phyloP scores from a whole-genome alignment of 345 rosid genomes.

The Linum tenue region DNA sequence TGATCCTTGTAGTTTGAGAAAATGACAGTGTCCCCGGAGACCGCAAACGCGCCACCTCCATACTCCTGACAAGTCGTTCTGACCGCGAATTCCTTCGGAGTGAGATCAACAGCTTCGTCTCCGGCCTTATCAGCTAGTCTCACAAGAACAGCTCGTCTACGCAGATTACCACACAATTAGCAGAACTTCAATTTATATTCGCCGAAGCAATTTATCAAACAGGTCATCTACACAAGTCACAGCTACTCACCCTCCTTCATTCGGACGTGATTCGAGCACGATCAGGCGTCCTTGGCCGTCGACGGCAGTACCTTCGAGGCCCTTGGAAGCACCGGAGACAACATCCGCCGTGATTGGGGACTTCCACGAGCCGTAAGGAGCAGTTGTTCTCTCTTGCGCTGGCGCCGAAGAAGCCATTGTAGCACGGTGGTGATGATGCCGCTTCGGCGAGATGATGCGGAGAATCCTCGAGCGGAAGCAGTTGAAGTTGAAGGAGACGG shows the following conservation, averaged over 20 bases:
- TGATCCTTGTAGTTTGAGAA: slow-evolving; percentile 90
- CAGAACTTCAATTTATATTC: background rate
- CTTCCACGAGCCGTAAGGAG: slow-evolving; percentile 91
- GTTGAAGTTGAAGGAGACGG: background rate
- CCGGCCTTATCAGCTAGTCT: slow-evolving; percentile 44
- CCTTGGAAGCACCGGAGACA: slow-evolving; percentile 74
- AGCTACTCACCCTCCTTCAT: slow-evolving; percentile 55
- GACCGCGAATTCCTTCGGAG: slow-evolving; percentile 71
- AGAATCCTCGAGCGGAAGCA: background rate
- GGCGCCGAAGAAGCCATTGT: slow-evolving; percentile 49
- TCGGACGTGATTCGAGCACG: slow-evolving; percentile 83
- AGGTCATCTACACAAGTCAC: background rate
- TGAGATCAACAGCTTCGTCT: slow-evolving; percentile 51
- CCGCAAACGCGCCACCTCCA: slow-evolving; percentile 86
- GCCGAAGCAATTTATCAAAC: background rate
- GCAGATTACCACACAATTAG: background rate
- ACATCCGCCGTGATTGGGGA: slow-evolving; percentile 85
- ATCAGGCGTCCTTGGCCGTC: slow-evolving; percentile 61
- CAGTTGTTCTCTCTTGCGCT: slow-evolving; percentile 26
- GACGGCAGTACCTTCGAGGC: slow-evolving; percentile 65
- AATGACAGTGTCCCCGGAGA: slow-evolving; percentile 45
- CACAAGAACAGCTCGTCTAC: slow-evolving; percentile 68
- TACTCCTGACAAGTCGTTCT: slow-evolving; percentile 79
- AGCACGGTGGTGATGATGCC: slow-evolving; percentile 1
- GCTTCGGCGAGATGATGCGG: slow-evolving; percentile 8